Evolutionary conservation across 345 rosid species (phyloP), one percentile per base, ranked within the genome.

Genomic region (Iberis pinnata): DNA sequence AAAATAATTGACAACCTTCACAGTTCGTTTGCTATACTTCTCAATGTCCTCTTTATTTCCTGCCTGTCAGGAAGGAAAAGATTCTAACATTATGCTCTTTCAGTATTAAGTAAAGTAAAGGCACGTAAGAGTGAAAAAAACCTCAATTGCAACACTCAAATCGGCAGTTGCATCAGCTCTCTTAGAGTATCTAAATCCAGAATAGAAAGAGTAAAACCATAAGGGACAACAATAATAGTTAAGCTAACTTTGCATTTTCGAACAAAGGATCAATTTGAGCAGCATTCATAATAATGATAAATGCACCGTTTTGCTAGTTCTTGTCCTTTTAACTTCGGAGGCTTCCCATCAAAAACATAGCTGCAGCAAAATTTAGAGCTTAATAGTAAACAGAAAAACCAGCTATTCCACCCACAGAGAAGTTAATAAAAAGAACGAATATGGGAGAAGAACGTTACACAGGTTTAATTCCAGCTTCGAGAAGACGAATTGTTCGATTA

Each of bases 401-500:
- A 43, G 11, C 9, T 12, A 9, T 31, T 29, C 32, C n/a, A 26
- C 24, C 16, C 1, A 47, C n/a, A 48, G 15, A 52, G 46, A 36
- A n/a, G 33, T 22, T 43, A 40, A 60, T 2, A 40, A 7, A 12
- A 3, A 45, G 12, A 50, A 63, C 15, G n/a, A n/a, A n/a, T n/a
- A n/a, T 41, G n/a, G 40, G 46, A 52, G 60, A 35, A 63, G 52
- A 12, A 32, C 65, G 58, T 72, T 87, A 84, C 95, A 81, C 80
- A 49, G 98, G 96, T 77, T 92, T 85, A 24, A 92, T 88, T 64
- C 98, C 98, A 57, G 98, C 76, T 70, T 88, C 98, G 24, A 92
- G 83, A 53, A 92, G 95, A 68, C 95, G 83, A 70, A 88, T 85
- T 6, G 98, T 92, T 51, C 95, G 78, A 53, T 54, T 69, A 70